Evolutionary conservation across 2,329 filamentous ascomycete genomes (phyloP), one percentile per base, ranked within the genome.

Genomic region (Aspergillus thermomutatus): DNA sequence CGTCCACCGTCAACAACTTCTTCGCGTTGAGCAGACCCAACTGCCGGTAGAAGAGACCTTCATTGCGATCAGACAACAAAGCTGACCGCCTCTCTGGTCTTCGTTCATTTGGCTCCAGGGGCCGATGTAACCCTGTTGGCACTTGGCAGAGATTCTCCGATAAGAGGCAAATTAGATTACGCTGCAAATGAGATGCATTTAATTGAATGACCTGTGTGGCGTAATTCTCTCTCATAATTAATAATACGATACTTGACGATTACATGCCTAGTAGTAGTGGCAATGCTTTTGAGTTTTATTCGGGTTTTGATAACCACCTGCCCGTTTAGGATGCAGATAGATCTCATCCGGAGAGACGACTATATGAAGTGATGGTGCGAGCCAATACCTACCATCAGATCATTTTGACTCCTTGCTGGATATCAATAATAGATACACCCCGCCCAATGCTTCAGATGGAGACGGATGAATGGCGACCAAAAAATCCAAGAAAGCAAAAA

Each of bases 401-500:
- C 11, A n/a, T 4, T 14, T 34, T 7, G 4, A 37, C 14, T 37
- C 4, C 28, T 31, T 31, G 9, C 28, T 2, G 4, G 2, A 17
- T 2, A 34, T n/a, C n/a, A n/a, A n/a, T n/a, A n/a, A n/a, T n/a
- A n/a, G n/a, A n/a, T 34, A 2, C 31, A 17, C 31, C 31, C 3
- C 17, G 14, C 14, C 28, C 14, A 14, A 7, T 17, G 6, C 14
- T 7, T n/a, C 14, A 5, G 14, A 17, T 17, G 4, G 4, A 26
- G 14, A n/a, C n/a, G n/a, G n/a, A n/a, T n/a, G n/a, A n/a, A n/a
- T 37, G 31, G 31, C 14, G 2, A 4, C 5, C 27, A 28, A 28
- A 37, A 37, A 17, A 17, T 37, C 14, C 14, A 0, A 17, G 7
- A 14, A 5, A 17, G 31, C 5, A 59, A 61, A 62, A 60, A 61